Evolutionary conservation across 2,329 filamentous ascomycete genomes (phyloP).

Genomic region (Verticillium albo-atrum): DNA sequence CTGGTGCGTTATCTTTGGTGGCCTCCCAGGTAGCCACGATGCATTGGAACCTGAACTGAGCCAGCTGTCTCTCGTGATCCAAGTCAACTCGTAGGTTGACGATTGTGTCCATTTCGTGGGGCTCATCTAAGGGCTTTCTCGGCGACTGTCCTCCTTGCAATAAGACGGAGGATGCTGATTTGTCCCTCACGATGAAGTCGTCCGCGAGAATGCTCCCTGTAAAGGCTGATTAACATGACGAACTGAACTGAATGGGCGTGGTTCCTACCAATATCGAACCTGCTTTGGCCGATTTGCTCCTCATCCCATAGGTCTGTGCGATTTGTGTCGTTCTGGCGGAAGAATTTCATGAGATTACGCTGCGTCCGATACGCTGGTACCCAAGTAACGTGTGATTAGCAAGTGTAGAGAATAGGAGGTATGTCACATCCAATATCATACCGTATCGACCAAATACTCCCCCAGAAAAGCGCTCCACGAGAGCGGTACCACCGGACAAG

Average conservation of each 20-base stretch:
- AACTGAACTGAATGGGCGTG: too few species aligned
- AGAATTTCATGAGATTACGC: constrained; percentile 2
- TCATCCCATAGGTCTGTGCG: constrained; percentile 5
- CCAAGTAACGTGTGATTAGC: not conserved
- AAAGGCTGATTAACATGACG: too few species aligned
- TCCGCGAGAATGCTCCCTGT: constrained; percentile 8
- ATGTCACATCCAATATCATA: not conserved
- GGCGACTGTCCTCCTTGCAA: constrained; percentile 7
- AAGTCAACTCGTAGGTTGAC: constrained; percentile 2
- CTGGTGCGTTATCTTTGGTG: not conserved
- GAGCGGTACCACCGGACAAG: constrained; percentile 2
- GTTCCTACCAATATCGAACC: constrained; percentile 1
- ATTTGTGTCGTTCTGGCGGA: constrained; percentile 1
- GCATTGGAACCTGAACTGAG: constrained; percentile 5
- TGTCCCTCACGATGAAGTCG: constrained; percentile 11
- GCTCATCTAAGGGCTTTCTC: not conserved
- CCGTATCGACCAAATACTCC: constrained; percentile 12
- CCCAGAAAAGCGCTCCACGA: constrained; percentile 7
- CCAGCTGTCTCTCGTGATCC: not conserved
- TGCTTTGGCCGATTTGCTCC: not conserved
- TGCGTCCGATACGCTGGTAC: not conserved
- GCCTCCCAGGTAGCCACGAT: not conserved
- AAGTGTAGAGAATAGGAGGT: too few species aligned
- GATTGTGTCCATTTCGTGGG: constrained; percentile 7
- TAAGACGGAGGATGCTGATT: constrained; percentile 1